Evolutionary conservation across 129 eudicot species (phyloP).

Genomic region (Artemisia argyi): DNA sequence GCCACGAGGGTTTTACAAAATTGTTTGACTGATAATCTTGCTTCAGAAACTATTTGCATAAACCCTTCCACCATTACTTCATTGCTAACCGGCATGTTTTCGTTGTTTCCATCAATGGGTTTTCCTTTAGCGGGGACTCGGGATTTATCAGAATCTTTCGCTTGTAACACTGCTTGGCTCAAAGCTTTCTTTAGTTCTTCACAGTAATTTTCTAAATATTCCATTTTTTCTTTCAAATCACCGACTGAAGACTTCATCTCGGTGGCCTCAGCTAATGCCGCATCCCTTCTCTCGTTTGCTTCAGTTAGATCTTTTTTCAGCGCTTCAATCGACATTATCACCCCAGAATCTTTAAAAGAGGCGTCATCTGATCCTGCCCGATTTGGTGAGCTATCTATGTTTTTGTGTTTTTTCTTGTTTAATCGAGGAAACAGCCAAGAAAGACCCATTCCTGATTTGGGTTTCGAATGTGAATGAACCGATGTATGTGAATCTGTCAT

Average conservation of each 20-base stretch:
- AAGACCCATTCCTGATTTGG: conserved; percentile 56
- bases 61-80: conserved; percentile 95
- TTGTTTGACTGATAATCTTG: conserved; percentile 83
- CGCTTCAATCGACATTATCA: conserved; percentile 44
- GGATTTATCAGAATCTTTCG: conserved; percentile 30
- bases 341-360: conserved; percentile 53
- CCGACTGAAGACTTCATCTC: conserved; percentile 84
- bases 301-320: conserved; percentile 71
- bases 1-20: conserved; percentile 68
- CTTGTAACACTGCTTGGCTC: conserved; percentile 54
- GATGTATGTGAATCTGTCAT: conserved; percentile 67
- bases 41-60: conserved; percentile 85
- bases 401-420: conserved; percentile 75
- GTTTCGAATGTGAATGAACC: conserved; percentile 43
- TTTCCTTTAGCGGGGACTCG: conserved; percentile 31
- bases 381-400: conserved; percentile 40
- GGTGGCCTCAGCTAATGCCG: conserved; percentile 59
- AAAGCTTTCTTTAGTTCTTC: conserved; percentile 79
- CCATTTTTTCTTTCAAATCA: conserved; percentile 59
- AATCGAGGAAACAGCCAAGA: conserved; percentile 80
- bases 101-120: conserved; percentile 34
- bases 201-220: conserved; percentile 73
- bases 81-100: conserved; percentile 67
- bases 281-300: conserved; percentile 69
- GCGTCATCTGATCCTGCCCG: conserved; percentile 50